Evolutionary conservation across 2,329 filamentous ascomycete genomes (phyloP).

Genomic region (Paecilomyces sp.): DNA sequence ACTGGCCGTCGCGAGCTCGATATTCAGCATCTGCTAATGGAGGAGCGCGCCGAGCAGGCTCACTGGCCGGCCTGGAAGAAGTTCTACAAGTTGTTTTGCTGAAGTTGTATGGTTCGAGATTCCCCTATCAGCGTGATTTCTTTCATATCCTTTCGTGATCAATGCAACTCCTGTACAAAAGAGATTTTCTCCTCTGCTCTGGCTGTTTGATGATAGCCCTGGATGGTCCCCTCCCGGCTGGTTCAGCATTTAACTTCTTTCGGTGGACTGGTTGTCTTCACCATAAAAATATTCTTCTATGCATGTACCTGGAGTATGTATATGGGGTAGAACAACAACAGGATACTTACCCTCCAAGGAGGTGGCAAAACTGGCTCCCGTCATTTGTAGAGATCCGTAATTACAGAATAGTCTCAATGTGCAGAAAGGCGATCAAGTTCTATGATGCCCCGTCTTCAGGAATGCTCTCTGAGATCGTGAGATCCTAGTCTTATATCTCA

Average conservation of each 20-base stretch:
- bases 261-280: neutral
- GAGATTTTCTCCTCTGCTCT: conserved; percentile 3
- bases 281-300: neutral
- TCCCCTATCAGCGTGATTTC: neutral
- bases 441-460: neutral
- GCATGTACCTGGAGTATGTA: neutral
- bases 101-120: conserved; percentile 7
- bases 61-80: conserved; percentile 72
- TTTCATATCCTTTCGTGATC: conserved; percentile 3
- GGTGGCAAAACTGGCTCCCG: neutral
- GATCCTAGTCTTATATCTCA: neutral
- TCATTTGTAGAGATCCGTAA: no score
- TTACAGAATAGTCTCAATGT: neutral
- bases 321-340: neutral
- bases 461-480: neutral
- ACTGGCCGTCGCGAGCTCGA: conserved; percentile 84
- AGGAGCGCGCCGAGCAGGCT: conserved; percentile 68
- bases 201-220: conserved; percentile 1
- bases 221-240: neutral
- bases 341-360: neutral
- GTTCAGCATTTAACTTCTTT: neutral
- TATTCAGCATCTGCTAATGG: conserved; percentile 66
- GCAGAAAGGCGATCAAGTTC: neutral
- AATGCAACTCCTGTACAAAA: conserved; percentile 1
- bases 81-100: conserved; percentile 67